Base-by-base conservation (phyloP, 208 protist genomes). In the Porcisia deanei region DNA sequence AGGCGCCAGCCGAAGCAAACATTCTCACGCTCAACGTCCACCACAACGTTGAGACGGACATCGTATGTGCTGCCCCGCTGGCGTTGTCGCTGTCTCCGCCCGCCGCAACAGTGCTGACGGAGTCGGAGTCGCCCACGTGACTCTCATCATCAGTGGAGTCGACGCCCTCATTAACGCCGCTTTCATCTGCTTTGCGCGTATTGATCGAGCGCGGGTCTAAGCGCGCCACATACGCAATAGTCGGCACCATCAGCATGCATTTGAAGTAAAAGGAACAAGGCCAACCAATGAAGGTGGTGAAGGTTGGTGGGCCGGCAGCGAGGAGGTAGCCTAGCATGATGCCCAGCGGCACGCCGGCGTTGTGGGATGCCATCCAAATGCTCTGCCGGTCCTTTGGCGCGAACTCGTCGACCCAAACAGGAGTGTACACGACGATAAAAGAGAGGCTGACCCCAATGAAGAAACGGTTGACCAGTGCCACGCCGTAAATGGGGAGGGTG, bases 321-420 rank as follows among this genome's bases (percentile, higher is more conserved):
- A 93, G 63, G 43, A 95, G 18, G 83, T 97, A 98, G 45, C 96
- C 96, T 22, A 96, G 58, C 85, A 98, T 96, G 73, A 98, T 94
- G 34, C 96, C 96, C 14, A 98, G 74, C 45, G 96, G 94, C 41
- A 96, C 94, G 39, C 93, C 96, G 3, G 89, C 93, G 76, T 98
- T 96, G 75, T 96, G 90, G 37, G 91, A 91, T 30, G 94, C 92
- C 94, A 98, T 96, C 94, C 96, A 98, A 22, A 95, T 63, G 41
- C 91, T 94, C 71, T 92, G 88, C 12, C 87, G 76, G 12, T 88
- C 83, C 77, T 83, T 84, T 34, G 96, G 96, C 12, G 96, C 88
- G 67, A 98, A 98, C 58, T 93, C 91, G 81, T 98, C 96, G 14
- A 97, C 92, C 96, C 96, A 98, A 14, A 98, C 87, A 20, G 94